phyloP scores from a whole-genome alignment of 495 filamentous ascomycete genomes.

The Hypoxylon lienhwacheense region DNA sequence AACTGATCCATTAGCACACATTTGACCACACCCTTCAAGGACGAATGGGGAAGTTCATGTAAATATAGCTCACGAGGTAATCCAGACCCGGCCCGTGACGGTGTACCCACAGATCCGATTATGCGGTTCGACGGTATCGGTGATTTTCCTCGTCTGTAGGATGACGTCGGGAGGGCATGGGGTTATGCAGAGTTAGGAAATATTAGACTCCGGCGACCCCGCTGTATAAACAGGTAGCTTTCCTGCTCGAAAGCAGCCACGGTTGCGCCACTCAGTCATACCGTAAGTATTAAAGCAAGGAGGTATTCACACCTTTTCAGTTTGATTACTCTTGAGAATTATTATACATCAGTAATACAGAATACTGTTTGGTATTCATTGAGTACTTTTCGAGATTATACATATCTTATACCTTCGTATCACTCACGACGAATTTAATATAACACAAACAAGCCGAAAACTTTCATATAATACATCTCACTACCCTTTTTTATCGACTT shows the following conservation, averaged over 20 bases:
- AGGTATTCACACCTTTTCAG: no score
- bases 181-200: constrained; percentile 16
- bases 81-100: constrained; percentile 15
- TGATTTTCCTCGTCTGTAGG: constrained; percentile 15
- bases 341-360: no score
- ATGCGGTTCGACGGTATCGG: constrained; percentile 19
- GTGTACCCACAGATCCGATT: constrained; percentile 3
- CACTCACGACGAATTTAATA: no score
- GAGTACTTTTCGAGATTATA: no score
- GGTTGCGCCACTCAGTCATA: constrained; percentile 16
- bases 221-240: constrained; percentile 20
- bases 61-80: constrained; percentile 14
- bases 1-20: no score
- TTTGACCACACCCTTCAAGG: no score
- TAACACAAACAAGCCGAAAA: not conserved
- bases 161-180: constrained; percentile 26
- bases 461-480: not conserved
- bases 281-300: no score
- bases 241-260: constrained; percentile 20
- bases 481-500: not conserved
- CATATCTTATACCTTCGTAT: no score
- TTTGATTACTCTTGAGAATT: no score
- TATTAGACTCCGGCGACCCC: constrained; percentile 32
- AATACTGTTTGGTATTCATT: no score
- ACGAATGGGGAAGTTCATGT: constrained; percentile 8